A percentile compares a stretch with the other conserved stretches of the same genome.
phyloP scores from a whole-genome alignment of 306 rosid genomes.

The Psophocarpus tetragonolobus region DNA sequence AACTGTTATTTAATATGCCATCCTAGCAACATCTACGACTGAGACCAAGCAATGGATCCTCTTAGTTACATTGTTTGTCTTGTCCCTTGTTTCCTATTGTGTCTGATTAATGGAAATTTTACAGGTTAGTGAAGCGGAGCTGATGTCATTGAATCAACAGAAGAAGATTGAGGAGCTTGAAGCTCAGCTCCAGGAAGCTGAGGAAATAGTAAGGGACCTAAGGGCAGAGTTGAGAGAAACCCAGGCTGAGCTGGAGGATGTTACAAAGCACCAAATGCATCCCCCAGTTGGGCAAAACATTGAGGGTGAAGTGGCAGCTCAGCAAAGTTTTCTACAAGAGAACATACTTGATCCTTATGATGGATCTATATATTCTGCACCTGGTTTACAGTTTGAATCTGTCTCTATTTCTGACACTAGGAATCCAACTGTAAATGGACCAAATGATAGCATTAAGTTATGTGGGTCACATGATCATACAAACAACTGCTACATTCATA shows the following conservation, averaged over 20 bases:
- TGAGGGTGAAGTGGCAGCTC: constrained; percentile 36
- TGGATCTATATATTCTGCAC: constrained; percentile 29
- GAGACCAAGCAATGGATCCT: not conserved
- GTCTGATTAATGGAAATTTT: constrained; percentile 28
- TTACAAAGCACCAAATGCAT: constrained; percentile 42
- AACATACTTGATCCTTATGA: constrained; percentile 21
- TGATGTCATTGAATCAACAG: constrained; percentile 53
- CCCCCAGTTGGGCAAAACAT: constrained; percentile 42
- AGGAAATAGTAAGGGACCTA: constrained; percentile 77
- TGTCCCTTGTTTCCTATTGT: constrained; percentile 18
- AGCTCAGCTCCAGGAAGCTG: constrained; percentile 91
- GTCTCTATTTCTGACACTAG: constrained; percentile 21
- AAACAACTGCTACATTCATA: constrained; percentile 48
- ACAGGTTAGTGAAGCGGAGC: constrained; percentile 69
- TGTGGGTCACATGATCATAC: constrained; percentile 41
- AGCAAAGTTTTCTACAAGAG: constrained; percentile 32
- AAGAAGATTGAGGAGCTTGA: constrained; percentile 82
- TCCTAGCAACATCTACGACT: not conserved
- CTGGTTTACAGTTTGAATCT: constrained; percentile 41
- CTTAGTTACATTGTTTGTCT: not conserved
- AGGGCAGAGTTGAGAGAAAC: constrained; percentile 75
- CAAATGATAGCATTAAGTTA: constrained; percentile 39
- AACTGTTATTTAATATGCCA: constrained; percentile 1
- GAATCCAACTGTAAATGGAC: constrained; percentile 37
- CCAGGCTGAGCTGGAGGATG: constrained; percentile 65